Evolutionary conservation across 2,329 filamentous ascomycete species (phyloP).

Genomic region (Macrophomina phaseolina): DNA sequence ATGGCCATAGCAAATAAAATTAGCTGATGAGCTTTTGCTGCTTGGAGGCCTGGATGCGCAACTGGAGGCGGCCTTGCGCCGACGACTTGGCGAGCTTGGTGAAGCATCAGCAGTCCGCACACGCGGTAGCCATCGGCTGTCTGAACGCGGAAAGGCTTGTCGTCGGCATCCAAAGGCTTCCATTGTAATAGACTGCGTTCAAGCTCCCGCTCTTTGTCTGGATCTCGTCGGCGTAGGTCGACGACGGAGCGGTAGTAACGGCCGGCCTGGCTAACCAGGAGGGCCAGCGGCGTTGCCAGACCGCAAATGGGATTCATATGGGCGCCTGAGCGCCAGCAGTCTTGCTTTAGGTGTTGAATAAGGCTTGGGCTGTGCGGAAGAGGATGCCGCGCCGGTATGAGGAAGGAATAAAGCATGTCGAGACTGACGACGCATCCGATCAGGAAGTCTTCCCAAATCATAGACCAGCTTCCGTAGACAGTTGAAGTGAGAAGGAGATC

Average conservation of each 20-base stretch:
- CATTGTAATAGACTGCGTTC: background rate
- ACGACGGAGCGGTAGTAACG: constrained; percentile 7
- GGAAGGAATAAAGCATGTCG: background rate
- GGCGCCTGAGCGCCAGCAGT: background rate
- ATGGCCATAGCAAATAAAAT: background rate
- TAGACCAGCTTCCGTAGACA: background rate
- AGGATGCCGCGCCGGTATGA: background rate
- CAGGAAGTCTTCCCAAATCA: background rate
- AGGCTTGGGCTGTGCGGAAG: background rate
- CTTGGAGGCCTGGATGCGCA: background rate
- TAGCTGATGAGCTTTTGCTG: background rate
- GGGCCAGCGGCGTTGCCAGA: background rate
- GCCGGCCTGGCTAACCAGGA: background rate
- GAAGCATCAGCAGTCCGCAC: background rate
- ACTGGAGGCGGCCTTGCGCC: background rate
- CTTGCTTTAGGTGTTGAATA: background rate
- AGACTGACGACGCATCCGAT: background rate
- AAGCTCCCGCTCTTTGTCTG: background rate
- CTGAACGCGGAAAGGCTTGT: background rate
- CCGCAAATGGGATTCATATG: background rate
- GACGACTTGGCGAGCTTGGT: background rate
- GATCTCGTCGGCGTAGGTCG: background rate
- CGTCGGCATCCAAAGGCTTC: background rate
- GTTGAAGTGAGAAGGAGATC: background rate
- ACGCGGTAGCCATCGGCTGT: background rate